A percentile compares a stretch with the other conserved stretches of the same genome.
Conservation (phyloP, 306 rosid genomes). For the Trichosanthes cucumerina region DNA sequence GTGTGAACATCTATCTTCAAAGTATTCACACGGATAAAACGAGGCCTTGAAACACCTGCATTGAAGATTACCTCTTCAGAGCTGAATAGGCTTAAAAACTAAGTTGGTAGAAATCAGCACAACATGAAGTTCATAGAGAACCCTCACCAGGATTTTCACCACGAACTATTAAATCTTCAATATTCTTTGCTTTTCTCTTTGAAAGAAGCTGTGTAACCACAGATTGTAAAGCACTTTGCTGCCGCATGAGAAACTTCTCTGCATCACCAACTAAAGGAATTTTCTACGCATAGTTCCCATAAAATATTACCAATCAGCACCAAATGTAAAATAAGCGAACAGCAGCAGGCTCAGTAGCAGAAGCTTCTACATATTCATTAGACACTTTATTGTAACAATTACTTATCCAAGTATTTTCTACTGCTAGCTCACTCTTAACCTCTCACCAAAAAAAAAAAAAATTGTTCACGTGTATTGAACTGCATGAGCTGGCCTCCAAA, state of each 20-base stretch:
- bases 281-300: slow-evolving; percentile 25
- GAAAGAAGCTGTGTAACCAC: slow-evolving; percentile 39
- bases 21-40: slow-evolving; percentile 84
- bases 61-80: not conserved
- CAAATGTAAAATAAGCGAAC: not conserved
- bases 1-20: slow-evolving; percentile 63
- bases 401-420: not conserved
- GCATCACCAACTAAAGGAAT: slow-evolving; percentile 57
- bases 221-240: slow-evolving; percentile 37
- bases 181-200: slow-evolving; percentile 39
- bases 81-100: not conserved
- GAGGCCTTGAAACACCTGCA: slow-evolving; percentile 62
- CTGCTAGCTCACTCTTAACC: not conserved
- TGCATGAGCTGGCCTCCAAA: not conserved
- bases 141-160: slow-evolving; percentile 50
- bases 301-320: not conserved
- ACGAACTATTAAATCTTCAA: slow-evolving; percentile 48
- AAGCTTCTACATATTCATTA: not conserved
- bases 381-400: not conserved
- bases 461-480: not conserved
- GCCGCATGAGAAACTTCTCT: slow-evolving; percentile 58
- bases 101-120: not conserved
- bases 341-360: not conserved
- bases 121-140: not conserved
- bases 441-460: not conserved